phyloP scores from a whole-genome alignment of 169 alveolate genomes.

The Plasmodium berghei region DNA sequence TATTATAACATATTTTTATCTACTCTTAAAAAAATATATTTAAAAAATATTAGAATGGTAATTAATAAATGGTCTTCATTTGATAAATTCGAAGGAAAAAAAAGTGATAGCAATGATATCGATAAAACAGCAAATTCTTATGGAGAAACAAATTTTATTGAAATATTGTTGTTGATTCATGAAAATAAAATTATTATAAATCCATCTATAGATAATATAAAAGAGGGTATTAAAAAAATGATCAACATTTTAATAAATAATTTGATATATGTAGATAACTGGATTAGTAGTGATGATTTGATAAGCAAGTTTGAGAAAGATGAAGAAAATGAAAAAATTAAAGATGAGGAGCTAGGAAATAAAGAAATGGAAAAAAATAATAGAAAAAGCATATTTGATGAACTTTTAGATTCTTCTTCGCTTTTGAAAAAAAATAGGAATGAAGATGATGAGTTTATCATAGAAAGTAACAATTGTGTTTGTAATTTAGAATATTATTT shows the following conservation, averaged over 20 bases:
- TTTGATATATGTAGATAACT: conserved; percentile 72
- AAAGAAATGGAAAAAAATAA: background rate
- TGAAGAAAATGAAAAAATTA: background rate
- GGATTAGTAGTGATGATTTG: conserved; percentile 68
- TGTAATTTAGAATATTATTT: conserved; percentile 25
- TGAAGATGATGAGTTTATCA: conserved; percentile 32
- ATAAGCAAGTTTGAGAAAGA: conserved; percentile 28
- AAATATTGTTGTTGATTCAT: conserved; percentile 52
- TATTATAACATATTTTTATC: conserved; percentile 53
- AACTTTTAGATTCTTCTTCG: conserved; percentile 28
- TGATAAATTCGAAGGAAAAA: conserved; percentile 1
- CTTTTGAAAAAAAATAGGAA: conserved; percentile 31
- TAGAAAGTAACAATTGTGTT: conserved; percentile 62
- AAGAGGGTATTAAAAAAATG: conserved; percentile 65
- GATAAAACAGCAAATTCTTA: background rate
- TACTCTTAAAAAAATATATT: conserved; percentile 35
- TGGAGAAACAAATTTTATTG: conserved; percentile 14
- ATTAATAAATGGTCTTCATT: conserved; percentile 60
- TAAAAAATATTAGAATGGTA: conserved; percentile 52
- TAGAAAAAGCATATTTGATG: conserved; percentile 32
- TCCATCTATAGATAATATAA: conserved; percentile 63
- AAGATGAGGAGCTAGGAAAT: background rate
- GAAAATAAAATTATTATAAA: conserved; percentile 65
- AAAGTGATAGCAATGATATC: background rate
- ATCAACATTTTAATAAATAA: conserved; percentile 72